Evolutionary conservation across 768 basidiomycete genomes (phyloP).

Genomic region (Pholiota conissans): DNA sequence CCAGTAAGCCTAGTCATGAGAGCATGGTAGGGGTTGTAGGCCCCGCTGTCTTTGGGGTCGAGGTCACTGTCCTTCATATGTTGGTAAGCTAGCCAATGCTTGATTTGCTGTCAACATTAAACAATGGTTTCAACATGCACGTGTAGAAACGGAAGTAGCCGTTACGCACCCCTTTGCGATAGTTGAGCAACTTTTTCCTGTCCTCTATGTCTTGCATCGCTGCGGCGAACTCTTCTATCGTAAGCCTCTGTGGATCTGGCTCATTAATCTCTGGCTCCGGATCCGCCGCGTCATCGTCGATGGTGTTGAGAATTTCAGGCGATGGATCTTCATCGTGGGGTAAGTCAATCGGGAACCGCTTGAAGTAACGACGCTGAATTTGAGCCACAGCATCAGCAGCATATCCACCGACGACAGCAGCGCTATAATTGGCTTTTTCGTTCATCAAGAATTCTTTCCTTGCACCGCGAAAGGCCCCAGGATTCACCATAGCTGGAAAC

Average conservation of each 20-base stretch:
- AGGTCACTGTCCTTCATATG: slow-evolving; percentile 3
- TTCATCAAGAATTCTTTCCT: neutral
- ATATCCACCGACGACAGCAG: too few species aligned
- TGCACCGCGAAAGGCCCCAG: neutral
- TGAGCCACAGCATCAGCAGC: neutral
- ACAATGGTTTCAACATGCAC: neutral
- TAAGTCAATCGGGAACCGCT: neutral
- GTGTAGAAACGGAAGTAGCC: neutral
- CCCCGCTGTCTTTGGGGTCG: slow-evolving; percentile 7
- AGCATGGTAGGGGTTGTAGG: slow-evolving; percentile 1
- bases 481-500: neutral
- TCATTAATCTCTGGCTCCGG: slow-evolving; percentile 1
- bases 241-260: neutral
- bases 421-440: neutral
- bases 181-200: neutral
- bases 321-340: neutral
- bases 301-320: neutral
- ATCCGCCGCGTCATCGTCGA: neutral
- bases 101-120: slow-evolving; percentile 16
- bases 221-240: neutral
- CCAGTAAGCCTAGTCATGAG: neutral
- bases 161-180: slow-evolving; percentile 1
- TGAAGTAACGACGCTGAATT: neutral
- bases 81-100: slow-evolving; percentile 16
- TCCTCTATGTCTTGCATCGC: neutral